phyloP scores from a whole-genome alignment of 2,329 filamentous ascomycete species.

The Aquanectria penicillioides region DNA sequence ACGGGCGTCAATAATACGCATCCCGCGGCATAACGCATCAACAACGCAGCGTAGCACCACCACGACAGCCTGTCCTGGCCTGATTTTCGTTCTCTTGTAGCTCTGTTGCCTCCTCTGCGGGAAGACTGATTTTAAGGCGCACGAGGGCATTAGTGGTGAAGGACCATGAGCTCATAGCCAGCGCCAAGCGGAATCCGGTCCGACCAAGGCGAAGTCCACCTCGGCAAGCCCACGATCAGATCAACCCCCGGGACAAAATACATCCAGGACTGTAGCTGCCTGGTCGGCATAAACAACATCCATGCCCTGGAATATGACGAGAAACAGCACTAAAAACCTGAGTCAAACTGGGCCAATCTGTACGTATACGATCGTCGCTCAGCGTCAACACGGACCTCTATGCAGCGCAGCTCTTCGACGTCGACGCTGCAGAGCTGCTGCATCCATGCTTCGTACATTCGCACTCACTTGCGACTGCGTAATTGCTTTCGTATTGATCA shows the following conservation, averaged over 20 bases:
- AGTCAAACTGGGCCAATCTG: background rate
- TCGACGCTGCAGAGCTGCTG: too few species aligned
- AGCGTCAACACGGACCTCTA: background rate
- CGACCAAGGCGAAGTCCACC: background rate
- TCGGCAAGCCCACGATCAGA: constrained; percentile 8
- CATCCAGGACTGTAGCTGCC: too few species aligned
- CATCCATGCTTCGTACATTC: too few species aligned
- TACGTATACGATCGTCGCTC: background rate
- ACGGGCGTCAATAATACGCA: constrained; percentile 4
- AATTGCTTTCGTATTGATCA: too few species aligned
- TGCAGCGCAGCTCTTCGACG: too few species aligned
- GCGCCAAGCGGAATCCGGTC: background rate
- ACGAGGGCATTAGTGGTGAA: background rate
- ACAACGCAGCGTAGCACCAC: constrained; percentile 6
- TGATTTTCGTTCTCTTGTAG: background rate
- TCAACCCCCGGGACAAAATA: background rate
- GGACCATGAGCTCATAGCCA: background rate
- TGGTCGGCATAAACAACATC: background rate
- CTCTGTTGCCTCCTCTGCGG: background rate
- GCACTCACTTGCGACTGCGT: too few species aligned
- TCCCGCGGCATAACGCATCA: constrained; percentile 15
- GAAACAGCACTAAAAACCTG: background rate
- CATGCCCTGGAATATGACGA: background rate
- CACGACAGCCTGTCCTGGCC: background rate
- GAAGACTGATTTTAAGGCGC: background rate